Conservation (phyloP, 306 rosid species). For the Ziziphus jujuba region DNA sequence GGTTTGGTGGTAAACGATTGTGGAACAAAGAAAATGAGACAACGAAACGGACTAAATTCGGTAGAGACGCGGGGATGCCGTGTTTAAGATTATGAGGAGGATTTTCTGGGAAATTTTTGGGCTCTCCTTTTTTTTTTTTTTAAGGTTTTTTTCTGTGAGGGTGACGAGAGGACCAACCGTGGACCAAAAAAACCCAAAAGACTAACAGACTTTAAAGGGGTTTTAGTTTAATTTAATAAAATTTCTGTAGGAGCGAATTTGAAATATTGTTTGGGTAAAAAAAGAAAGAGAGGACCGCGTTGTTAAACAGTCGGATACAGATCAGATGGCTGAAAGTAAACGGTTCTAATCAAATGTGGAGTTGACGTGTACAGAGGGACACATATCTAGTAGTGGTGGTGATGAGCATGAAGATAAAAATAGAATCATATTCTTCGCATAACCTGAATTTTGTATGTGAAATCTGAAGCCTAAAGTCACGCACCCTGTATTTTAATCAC, state of each 20-base stretch:
- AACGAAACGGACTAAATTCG: not conserved
- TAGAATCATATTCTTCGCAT: conserved; percentile 4
- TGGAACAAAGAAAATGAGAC: conserved; percentile 15
- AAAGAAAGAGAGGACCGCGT: not conserved
- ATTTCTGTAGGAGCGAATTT: no score
- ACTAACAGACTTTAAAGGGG: no score
- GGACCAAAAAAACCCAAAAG: not conserved
- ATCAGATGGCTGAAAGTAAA: conserved; percentile 7
- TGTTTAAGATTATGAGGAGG: conserved; percentile 11
- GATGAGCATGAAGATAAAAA: no score
- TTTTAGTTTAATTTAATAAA: not conserved
- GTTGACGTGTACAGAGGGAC: conserved; percentile 9
- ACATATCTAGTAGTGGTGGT: not conserved
- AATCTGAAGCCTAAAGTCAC: no score
- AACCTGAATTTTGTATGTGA: no score
- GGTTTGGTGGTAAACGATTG: conserved; percentile 23
- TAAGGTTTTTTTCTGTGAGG: no score
- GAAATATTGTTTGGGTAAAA: no score
- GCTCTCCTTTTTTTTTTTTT: no score
- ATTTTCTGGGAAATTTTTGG: not conserved
- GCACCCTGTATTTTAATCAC: no score
- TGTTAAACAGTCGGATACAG: not conserved
- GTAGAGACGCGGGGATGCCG: conserved; percentile 49
- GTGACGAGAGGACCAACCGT: not conserved
- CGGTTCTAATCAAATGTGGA: not conserved